phyloP scores from a whole-genome alignment of 768 basidiomycete genomes.

The Suillus discolor region DNA sequence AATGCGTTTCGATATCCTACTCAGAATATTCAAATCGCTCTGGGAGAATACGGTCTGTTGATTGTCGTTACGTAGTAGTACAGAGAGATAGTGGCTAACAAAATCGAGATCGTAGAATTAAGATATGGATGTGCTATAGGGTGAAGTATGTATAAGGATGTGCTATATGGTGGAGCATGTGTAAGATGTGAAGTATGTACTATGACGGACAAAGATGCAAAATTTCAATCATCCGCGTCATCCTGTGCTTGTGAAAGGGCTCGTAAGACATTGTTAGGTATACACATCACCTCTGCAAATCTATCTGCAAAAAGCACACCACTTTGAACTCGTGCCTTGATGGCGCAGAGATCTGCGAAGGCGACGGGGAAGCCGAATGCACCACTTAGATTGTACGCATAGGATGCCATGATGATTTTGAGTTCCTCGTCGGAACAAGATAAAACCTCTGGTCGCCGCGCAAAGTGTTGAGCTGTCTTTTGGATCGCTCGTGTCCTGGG shows the following conservation, averaged over 20 bases:
- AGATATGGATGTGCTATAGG: neutral
- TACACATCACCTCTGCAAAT: conserved; percentile 27
- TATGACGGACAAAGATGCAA: neutral
- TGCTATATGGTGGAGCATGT: neutral
- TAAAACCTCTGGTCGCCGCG: conserved; percentile 25
- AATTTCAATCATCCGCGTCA: conserved; percentile 10
- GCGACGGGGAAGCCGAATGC: conserved; percentile 58
- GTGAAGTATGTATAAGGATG: no score
- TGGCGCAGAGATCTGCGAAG: conserved; percentile 49
- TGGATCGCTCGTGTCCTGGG: conserved; percentile 24
- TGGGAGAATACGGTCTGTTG: neutral
- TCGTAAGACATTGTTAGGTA: conserved; percentile 23
- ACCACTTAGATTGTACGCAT: conserved; percentile 41
- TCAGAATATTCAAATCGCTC: neutral
- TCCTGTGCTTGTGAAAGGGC: conserved; percentile 19
- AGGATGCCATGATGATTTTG: conserved; percentile 51
- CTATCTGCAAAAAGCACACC: conserved; percentile 19
- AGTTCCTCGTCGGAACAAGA: conserved; percentile 39
- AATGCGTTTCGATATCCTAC: neutral
- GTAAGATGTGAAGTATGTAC: no score
- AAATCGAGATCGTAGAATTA: neutral
- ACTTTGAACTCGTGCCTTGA: conserved; percentile 52
- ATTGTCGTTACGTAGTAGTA: neutral
- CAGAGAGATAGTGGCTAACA: neutral
- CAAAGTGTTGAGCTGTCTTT: conserved; percentile 18